These are phyloP conservation scores for Papilionanthe hybrid DNA, from an alignment of 116 monocot species.

Conservation along the genomic window DNA sequence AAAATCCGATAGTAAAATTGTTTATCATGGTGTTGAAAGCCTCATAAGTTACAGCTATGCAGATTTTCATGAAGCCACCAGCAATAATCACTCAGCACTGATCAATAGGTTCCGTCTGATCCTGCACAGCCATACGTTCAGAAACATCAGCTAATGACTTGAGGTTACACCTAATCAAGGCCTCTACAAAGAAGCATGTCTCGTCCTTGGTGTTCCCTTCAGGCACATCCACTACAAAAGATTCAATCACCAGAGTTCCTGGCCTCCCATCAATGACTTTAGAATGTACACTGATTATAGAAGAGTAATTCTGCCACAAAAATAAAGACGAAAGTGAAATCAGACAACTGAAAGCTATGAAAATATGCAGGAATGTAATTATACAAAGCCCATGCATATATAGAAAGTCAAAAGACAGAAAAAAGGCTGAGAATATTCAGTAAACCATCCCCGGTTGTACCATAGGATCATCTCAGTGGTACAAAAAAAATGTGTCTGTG, in stretches of 20 bases:
- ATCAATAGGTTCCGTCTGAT: slow-evolving; percentile 16
- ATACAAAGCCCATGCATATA: too few relatives aligned
- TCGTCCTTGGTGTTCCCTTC: slow-evolving; percentile 67
- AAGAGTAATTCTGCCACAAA: slow-evolving; percentile 51
- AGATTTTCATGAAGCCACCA: neutral
- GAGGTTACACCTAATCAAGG: slow-evolving; percentile 63
- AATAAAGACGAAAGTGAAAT: neutral
- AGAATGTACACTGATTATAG: slow-evolving; percentile 43
- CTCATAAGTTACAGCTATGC: neutral
- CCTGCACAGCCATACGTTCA: slow-evolving; percentile 32
- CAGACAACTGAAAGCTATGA: neutral
- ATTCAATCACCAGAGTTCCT: slow-evolving; percentile 61
- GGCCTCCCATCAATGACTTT: slow-evolving; percentile 50
- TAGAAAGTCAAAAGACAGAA: too few relatives aligned
- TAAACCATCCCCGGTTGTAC: too few relatives aligned
- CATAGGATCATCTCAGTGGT: too few relatives aligned
- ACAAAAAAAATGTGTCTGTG: too few relatives aligned
- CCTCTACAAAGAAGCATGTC: slow-evolving; percentile 62
- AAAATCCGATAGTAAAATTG: neutral
- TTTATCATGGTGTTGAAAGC: neutral
- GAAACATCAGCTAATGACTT: slow-evolving; percentile 50
- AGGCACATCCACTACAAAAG: slow-evolving; percentile 60
- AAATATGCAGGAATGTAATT: too few relatives aligned
- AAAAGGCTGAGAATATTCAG: too few relatives aligned
- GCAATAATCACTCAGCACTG: neutral